A percentile compares a stretch with the other conserved stretches of the same genome.
Conservation (phyloP, 2,329 filamentous ascomycete genomes). For the Monilinia fructicola region DNA sequence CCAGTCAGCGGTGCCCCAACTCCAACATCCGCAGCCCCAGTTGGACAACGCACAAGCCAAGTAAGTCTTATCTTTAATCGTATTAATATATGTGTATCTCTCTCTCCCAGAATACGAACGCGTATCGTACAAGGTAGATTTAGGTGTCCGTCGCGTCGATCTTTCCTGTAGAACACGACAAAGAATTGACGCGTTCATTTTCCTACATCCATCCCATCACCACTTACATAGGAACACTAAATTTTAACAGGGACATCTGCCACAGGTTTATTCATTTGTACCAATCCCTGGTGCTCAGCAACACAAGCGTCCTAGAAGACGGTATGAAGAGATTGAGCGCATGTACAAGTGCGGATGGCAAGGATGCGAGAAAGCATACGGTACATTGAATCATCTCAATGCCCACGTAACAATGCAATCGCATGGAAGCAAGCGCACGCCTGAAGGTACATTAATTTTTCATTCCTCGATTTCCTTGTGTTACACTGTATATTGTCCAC, state of each 20-base stretch:
- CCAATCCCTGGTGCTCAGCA: conserved; percentile 96
- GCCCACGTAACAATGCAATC: conserved; percentile 99
- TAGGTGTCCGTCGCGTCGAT: not conserved
- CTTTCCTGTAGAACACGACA: conserved; percentile 24
- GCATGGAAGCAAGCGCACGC: conserved; percentile 89
- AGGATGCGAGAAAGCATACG: conserved; percentile 97
- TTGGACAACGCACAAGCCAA: not conserved
- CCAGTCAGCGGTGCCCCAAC: not conserved
- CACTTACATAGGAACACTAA: conserved; percentile 11
- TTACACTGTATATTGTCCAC: not conserved
- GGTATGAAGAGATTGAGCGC: conserved; percentile 97
- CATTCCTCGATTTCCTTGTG: not conserved
- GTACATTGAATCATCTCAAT: conserved; percentile 94
- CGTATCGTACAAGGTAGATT: not conserved
- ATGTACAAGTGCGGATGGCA: conserved; percentile 99
- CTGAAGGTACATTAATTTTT: conserved; percentile 73
- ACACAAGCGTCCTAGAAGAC: conserved; percentile 88
- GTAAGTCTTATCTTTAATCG: not conserved
- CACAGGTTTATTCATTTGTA: conserved; percentile 96
- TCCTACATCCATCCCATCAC: conserved; percentile 24
- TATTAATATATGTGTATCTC: not conserved
- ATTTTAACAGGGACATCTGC: conserved; percentile 48
- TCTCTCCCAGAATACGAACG: not conserved
- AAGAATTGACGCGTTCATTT: conserved; percentile 3
- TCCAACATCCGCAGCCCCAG: not conserved